These are phyloP conservation scores for Calonectria pauciramosa DNA, from an alignment of 2,329 filamentous ascomycete genomes.

Conservation along the genomic window DNA sequence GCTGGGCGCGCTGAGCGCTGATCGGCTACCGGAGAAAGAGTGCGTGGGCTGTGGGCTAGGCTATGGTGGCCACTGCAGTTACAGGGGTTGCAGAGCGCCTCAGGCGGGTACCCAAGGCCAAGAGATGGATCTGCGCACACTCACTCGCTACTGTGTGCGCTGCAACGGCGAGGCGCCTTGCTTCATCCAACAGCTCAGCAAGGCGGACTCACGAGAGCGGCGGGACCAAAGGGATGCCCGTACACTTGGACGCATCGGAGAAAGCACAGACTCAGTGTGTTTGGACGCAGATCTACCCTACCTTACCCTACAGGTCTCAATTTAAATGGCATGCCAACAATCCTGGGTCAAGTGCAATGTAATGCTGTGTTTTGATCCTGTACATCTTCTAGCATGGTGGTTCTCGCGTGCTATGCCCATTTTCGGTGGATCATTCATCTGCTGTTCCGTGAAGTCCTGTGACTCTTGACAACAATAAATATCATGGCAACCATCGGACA, in stretches of 20 bases:
- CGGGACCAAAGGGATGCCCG: constrained; percentile 2
- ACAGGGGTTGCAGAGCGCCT: constrained; percentile 21
- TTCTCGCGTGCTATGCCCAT: not conserved
- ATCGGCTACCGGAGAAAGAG: constrained; percentile 11
- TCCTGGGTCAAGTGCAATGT: not conserved
- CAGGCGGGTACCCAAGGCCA: constrained; percentile 19
- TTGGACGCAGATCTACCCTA: not conserved
- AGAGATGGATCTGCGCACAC: constrained; percentile 1
- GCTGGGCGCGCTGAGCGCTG: not conserved
- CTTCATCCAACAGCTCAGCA: constrained; percentile 9
- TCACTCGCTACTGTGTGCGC: not conserved
- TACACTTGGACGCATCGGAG: constrained; percentile 9
- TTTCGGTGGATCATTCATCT: not conserved
- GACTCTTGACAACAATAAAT: not conserved
- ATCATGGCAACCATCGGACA: not conserved
- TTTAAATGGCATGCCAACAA: not conserved
- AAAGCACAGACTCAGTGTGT: not conserved
- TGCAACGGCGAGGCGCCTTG: constrained; percentile 1
- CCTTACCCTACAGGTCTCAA: not conserved
- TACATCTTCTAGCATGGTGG: no score
- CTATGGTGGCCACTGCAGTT: constrained; percentile 1
- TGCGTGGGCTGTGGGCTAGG: not conserved
- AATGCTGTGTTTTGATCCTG: not conserved
- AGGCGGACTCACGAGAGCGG: not conserved
- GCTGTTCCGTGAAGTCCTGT: not conserved